Conservation (phyloP, 164 flowering plant genomes). For the Aristolochia contorta region DNA sequence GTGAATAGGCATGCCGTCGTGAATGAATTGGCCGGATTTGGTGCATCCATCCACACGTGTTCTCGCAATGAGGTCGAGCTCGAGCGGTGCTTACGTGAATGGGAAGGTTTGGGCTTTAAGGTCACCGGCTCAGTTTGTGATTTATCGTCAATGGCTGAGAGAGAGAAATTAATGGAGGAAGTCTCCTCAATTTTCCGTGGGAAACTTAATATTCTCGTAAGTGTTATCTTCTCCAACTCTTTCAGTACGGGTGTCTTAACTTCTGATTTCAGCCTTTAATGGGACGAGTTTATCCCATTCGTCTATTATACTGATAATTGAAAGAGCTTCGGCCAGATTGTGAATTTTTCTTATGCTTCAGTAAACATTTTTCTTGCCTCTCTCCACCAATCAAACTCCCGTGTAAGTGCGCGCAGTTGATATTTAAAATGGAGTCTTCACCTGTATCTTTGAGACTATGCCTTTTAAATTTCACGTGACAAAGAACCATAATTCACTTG, state of each 20-base stretch:
- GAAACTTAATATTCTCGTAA: slow-evolving; percentile 36
- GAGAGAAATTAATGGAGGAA: slow-evolving; percentile 22
- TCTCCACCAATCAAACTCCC: no score
- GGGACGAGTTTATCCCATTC: not conserved
- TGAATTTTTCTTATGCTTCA: no score
- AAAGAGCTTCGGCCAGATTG: no score
- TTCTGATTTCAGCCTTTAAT: not conserved
- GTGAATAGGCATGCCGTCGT: slow-evolving; percentile 29
- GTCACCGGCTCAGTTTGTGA: slow-evolving; percentile 37
- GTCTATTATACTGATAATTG: not conserved
- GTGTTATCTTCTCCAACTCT: not conserved
- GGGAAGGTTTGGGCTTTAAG: slow-evolving; percentile 28
- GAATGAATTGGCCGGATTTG: slow-evolving; percentile 35
- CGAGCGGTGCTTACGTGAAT: slow-evolving; percentile 21
- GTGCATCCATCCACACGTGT: slow-evolving; percentile 34
- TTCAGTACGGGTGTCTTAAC: not conserved
- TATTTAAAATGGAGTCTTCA: no score
- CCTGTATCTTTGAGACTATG: no score
- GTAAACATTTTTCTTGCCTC: no score
- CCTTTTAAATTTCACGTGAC: no score
- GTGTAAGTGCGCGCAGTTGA: no score
- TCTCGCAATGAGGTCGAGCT: slow-evolving; percentile 27
- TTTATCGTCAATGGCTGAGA: slow-evolving; percentile 13
- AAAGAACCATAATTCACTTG: no score
- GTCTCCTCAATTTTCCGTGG: slow-evolving; percentile 23